phyloP scores from a whole-genome alignment of 2,329 filamentous ascomycete genomes.

The Diaporthe helianthi region DNA sequence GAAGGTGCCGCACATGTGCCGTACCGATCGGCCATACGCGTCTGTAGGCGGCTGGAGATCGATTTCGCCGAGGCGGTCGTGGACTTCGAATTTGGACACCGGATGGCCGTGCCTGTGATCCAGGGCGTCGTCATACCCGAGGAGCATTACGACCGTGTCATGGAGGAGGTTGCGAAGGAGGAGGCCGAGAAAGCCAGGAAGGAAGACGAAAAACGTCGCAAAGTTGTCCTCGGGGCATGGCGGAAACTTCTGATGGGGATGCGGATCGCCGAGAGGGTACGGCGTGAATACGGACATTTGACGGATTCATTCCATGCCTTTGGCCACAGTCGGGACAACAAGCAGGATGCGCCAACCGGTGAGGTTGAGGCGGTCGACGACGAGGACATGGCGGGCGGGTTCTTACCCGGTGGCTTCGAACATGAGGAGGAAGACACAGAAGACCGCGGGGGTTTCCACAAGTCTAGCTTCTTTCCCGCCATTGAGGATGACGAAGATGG shows the following conservation, averaged over 20 bases:
- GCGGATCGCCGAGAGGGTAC: slow-evolving; percentile 79
- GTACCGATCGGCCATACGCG: slow-evolving; percentile 74
- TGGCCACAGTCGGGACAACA: slow-evolving; percentile 55
- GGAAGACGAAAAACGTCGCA: slow-evolving; percentile 83
- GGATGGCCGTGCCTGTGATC: slow-evolving; percentile 91
- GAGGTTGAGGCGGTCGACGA: slow-evolving; percentile 41
- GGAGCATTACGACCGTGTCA: slow-evolving; percentile 76
- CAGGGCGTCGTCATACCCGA: slow-evolving; percentile 87
- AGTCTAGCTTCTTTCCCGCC: slow-evolving; percentile 56
- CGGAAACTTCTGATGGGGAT: slow-evolving; percentile 86
- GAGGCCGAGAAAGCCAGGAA: slow-evolving; percentile 77
- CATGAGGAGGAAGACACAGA: slow-evolving; percentile 50
- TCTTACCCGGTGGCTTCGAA: slow-evolving; percentile 64
- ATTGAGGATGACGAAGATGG: slow-evolving; percentile 48
- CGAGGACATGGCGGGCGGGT: slow-evolving; percentile 66
- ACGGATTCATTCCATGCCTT: slow-evolving; percentile 60
- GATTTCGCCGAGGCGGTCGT: slow-evolving; percentile 95
- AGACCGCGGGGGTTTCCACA: slow-evolving; percentile 40
- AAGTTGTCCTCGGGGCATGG: slow-evolving; percentile 78
- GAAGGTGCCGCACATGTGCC: slow-evolving; percentile 81
- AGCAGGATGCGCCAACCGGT: slow-evolving; percentile 39
- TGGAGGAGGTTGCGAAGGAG: slow-evolving; percentile 80
- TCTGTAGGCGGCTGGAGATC: slow-evolving; percentile 84
- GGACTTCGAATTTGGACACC: slow-evolving; percentile 94
- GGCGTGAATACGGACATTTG: slow-evolving; percentile 75